A percentile compares a stretch with the other conserved stretches of the same genome.
phyloP scores from a whole-genome alignment of 2,329 filamentous ascomycete genomes.

The Pseudogymnoascus sp. region DNA sequence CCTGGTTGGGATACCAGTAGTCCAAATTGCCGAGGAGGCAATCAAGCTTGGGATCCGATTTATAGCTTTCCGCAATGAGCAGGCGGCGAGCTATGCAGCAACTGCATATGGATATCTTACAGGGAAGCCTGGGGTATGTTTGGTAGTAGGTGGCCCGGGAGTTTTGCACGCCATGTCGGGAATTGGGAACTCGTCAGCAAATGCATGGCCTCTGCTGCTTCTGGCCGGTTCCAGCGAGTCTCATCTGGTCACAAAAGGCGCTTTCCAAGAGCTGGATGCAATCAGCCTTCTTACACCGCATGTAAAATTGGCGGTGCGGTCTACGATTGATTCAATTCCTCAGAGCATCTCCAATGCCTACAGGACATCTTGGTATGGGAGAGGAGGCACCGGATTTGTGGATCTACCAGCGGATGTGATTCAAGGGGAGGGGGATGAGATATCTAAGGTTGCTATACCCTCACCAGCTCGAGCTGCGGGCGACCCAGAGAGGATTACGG shows the following conservation, averaged over 20 bases:
- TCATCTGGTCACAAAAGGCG: constrained; percentile 43
- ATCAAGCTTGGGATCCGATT: constrained; percentile 51
- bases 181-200: constrained; percentile 45
- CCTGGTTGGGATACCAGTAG: constrained; percentile 36
- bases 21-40: constrained; percentile 50
- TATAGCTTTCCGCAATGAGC: constrained; percentile 52
- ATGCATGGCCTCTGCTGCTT: constrained; percentile 47
- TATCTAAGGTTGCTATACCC: constrained; percentile 24
- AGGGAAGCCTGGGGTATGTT: constrained; percentile 47
- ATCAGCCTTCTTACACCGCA: constrained; percentile 45
- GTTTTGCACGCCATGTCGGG: constrained; percentile 52
- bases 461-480: constrained; percentile 37
- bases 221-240: constrained; percentile 48
- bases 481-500: constrained; percentile 36
- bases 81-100: constrained; percentile 51
- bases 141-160: constrained; percentile 53
- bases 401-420: constrained; percentile 51
- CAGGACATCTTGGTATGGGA: constrained; percentile 45
- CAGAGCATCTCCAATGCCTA: constrained; percentile 44
- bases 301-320: constrained; percentile 43
- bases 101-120: constrained; percentile 52
- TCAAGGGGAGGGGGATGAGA: constrained; percentile 32
- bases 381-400: constrained; percentile 45
- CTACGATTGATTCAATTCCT: constrained; percentile 38
- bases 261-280: constrained; percentile 51